phyloP scores from a whole-genome alignment of 371 early-diverging fungal genomes.

The Mortierella sp. region DNA sequence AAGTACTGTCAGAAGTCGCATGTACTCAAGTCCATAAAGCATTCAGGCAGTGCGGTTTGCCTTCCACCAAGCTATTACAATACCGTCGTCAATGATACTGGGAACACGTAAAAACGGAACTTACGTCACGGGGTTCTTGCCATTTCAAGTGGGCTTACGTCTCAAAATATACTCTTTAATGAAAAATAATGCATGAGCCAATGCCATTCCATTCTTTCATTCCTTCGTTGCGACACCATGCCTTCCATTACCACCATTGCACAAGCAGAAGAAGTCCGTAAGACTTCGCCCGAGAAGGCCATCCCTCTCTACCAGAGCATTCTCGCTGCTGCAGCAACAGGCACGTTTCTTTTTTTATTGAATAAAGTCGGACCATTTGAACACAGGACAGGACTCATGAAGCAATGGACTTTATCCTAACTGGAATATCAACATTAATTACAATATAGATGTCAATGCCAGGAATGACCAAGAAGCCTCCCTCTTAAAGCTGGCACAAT shows the following conservation, averaged over 20 bases:
- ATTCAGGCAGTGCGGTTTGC: too few relatives aligned
- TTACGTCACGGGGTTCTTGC: background rate
- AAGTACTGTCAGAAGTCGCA: too few relatives aligned
- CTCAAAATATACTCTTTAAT: background rate
- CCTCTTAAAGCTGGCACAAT: constrained; percentile 70
- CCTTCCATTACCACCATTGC: constrained; percentile 58
- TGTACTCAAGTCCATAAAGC: too few relatives aligned
- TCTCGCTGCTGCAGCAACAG: constrained; percentile 58
- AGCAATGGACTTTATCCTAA: background rate
- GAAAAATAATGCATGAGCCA: background rate
- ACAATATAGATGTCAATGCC: constrained; percentile 22
- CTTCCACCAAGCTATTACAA: too few relatives aligned
- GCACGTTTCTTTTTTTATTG: constrained; percentile 26
- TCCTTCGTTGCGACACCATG: constrained; percentile 12
- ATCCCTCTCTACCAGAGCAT: constrained; percentile 65
- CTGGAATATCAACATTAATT: background rate
- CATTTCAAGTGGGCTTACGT: background rate
- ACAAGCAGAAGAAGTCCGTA: constrained; percentile 64
- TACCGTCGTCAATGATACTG: too few relatives aligned
- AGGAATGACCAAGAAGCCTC: constrained; percentile 70
- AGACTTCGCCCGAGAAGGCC: constrained; percentile 66
- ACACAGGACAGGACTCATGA: background rate
- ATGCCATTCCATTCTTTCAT: background rate
- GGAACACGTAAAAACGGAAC: too few relatives aligned
- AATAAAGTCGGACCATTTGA: background rate